Base-by-base conservation (phyloP, 305 asterid species). In the Lippia alba region DNA sequence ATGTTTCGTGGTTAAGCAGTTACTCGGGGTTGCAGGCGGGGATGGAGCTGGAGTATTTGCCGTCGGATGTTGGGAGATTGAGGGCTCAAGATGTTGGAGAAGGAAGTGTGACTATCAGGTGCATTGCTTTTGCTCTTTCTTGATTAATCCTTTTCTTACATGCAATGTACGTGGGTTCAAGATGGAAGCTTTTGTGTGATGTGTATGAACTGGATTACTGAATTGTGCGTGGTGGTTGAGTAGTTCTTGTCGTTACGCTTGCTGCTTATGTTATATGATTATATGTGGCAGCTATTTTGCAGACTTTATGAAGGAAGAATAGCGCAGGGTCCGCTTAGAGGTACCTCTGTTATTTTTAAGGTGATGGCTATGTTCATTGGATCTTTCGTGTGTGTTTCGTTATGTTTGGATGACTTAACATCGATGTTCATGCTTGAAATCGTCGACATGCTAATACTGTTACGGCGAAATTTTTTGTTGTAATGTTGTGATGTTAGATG, bases 281-380 rank as follows among this genome's bases (percentile, higher is more conserved):
- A 62, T 74, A 61, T 65, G 65, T 68, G 79, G 70, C 91, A 85
- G 91, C 85, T 75, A 20, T 68, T 75, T 83, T 87, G 90, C 96
- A 93, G 98, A 83, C 96, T 94, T 85, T 94, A 89, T 76, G 94
- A 94, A 78, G 98, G 98, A 73, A 86, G 97, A 78, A 76, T 94
- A 76, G 82, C 83, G 58, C 96, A 88, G 79, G 98, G 98, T 71
- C 84, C 91, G 45, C 86, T 62, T 81, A 82, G 86, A 83, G 96
- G 96, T 69, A 85, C 94, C 81, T 74, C 96, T 5, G 88, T 94
- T 72, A 62, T 91, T 70, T 91, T 94, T 71, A 94, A 94, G 94
- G 98, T 94, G 80, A 86, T 72, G 69, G 33, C 56, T 48, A 48
- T 72, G 2, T 50, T 20, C 17, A 14, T 32, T 48, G 2, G 66